These are phyloP conservation scores for Gaeumannomyces tritici DNA, from an alignment of 2,329 filamentous ascomycete species.

Conservation along the genomic window DNA sequence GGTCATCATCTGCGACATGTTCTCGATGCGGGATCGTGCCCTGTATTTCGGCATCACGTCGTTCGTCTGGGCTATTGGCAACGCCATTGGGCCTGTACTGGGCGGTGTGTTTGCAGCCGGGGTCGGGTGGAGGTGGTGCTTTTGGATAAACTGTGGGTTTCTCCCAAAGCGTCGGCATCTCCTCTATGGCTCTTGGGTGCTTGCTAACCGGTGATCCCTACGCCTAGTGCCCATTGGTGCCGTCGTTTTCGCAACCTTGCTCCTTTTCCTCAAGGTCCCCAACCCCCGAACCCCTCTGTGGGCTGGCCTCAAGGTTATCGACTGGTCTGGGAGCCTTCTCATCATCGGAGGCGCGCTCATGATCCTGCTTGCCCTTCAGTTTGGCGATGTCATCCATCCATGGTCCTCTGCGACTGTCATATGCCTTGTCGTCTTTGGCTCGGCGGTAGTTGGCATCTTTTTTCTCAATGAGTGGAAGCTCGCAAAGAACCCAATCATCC, in stretches of 20 bases:
- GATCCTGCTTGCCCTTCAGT: conserved; percentile 60
- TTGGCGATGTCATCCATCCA: conserved; percentile 46
- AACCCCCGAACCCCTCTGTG: conserved; percentile 54
- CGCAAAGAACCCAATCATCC: conserved; percentile 60
- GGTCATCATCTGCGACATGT: conserved; percentile 43
- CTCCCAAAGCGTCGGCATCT: background rate
- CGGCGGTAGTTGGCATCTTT: conserved; percentile 38
- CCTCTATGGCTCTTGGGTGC: too few species aligned
- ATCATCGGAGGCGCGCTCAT: conserved; percentile 59
- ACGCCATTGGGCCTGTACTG: conserved; percentile 11
- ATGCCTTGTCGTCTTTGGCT: conserved; percentile 52
- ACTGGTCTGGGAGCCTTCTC: conserved; percentile 36
- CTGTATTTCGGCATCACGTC: conserved; percentile 13
- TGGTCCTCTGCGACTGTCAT: conserved; percentile 54
- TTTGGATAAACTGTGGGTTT: conserved; percentile 47
- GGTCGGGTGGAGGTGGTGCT: conserved; percentile 56
- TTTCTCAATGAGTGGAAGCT: conserved; percentile 53
- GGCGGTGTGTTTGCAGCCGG: conserved; percentile 11
- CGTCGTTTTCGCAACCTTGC: conserved; percentile 33
- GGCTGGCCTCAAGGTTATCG: conserved; percentile 53
- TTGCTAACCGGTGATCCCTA: background rate
- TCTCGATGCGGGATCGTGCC: conserved; percentile 12
- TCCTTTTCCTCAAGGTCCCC: conserved; percentile 58
- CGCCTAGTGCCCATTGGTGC: conserved; percentile 19
- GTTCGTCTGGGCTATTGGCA: conserved; percentile 12